Percentiles rank a stretch among this genome's conserved stretches.
phyloP scores from a whole-genome alignment of 352 stramenopile species.

The Globisporangium nodosum region DNA sequence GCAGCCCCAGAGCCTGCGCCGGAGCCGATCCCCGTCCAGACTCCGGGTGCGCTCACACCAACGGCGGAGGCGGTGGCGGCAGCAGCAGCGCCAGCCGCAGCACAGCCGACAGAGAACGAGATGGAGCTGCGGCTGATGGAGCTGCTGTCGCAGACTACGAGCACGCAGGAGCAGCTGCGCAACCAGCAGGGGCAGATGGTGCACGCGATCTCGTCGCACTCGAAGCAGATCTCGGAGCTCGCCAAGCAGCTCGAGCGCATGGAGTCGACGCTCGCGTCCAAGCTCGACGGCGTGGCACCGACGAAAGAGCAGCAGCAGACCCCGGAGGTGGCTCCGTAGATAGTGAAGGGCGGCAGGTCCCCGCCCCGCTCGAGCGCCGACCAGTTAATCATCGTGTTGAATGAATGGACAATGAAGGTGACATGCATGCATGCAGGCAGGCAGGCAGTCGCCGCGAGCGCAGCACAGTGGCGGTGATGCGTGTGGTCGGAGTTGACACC shows the following conservation, averaged over 20 bases:
- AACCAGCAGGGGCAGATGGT: slow-evolving; percentile 82
- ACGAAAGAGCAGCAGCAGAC: not conserved
- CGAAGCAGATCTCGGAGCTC: slow-evolving; percentile 73
- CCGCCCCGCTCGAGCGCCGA: not conserved
- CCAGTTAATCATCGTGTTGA: not conserved
- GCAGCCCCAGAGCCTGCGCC: not conserved
- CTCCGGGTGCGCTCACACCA: not conserved
- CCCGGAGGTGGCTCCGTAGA: not conserved
- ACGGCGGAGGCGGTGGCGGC: not conserved
- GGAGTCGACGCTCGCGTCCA: slow-evolving; percentile 58
- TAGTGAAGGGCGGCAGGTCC: not conserved
- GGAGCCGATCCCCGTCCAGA: not conserved
- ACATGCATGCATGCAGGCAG: not conserved
- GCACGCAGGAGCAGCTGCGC: slow-evolving; percentile 71
- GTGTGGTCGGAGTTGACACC: not conserved
- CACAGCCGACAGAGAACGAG: slow-evolving; percentile 31
- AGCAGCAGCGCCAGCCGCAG: not conserved
- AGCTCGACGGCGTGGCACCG: slow-evolving; percentile 23
- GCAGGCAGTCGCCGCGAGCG: too few species aligned
- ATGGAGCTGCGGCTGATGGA: slow-evolving; percentile 77
- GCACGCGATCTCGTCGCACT: slow-evolving; percentile 63
- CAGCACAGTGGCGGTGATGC: too few species aligned
- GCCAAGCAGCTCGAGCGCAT: slow-evolving; percentile 79
- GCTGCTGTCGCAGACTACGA: slow-evolving; percentile 74
- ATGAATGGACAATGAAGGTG: slow-evolving; percentile 3